These are phyloP conservation scores for Penicillium sp. DNA, from an alignment of 2,329 filamentous ascomycete species.

Conservation along the genomic window DNA sequence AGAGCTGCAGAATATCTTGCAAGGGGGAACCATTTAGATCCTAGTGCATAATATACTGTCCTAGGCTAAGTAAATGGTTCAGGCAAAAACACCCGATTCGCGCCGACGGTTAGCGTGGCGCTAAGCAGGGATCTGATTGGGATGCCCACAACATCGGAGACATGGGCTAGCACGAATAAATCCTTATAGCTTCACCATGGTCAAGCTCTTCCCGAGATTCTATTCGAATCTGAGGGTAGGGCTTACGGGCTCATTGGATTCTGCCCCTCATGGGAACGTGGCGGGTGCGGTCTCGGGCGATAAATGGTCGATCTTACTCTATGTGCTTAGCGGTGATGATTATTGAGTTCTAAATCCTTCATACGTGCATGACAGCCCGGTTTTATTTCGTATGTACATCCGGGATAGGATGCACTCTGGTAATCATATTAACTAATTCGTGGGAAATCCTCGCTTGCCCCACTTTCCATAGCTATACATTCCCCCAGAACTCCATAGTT, in stretches of 20 bases:
- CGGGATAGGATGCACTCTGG: not conserved
- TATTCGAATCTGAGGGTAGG: not conserved
- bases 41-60: not conserved
- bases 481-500: slow-evolving; percentile 34
- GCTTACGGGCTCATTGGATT: not conserved
- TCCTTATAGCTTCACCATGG: not conserved
- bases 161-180: not conserved
- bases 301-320: not conserved
- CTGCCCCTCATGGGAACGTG: not conserved
- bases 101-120: slow-evolving; percentile 3
- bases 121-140: not conserved
- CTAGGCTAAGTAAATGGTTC: not conserved
- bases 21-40: not conserved
- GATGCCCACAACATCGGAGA: not conserved
- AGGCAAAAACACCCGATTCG: not conserved
- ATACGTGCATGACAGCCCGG: not conserved
- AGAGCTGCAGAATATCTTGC: not conserved
- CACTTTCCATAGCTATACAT: not conserved
- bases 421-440: not conserved
- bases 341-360: not conserved
- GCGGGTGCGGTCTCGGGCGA: not conserved
- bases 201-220: not conserved
- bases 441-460: not conserved
- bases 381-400: not conserved
- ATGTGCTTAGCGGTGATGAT: not conserved